phyloP scores from a whole-genome alignment of 2,329 filamentous ascomycete species.

The Alternaria alternata region DNA sequence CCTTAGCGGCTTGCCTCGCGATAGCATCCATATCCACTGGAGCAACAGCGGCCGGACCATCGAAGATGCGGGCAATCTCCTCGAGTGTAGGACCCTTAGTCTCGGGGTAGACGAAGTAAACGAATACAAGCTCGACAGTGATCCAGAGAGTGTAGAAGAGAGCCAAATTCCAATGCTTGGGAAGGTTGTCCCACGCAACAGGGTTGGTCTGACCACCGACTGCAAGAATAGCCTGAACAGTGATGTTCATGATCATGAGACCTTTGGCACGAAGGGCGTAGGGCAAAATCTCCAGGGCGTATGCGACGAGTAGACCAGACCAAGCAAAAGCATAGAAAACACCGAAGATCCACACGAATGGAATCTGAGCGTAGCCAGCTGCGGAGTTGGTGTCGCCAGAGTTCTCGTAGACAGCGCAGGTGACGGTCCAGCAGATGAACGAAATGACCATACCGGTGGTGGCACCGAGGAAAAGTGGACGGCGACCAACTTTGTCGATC shows the following conservation, averaged over 20 bases:
- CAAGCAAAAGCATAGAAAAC: conserved; percentile 65
- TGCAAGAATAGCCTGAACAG: conserved; percentile 69
- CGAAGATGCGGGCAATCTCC: conserved; percentile 73
- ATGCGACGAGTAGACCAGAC: conserved; percentile 66
- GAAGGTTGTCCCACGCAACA: conserved; percentile 67
- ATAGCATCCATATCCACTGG: conserved; percentile 34
- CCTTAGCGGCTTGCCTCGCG: conserved; percentile 28
- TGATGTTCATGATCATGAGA: conserved; percentile 67
- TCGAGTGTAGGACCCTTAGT: conserved; percentile 75
- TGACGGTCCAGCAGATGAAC: conserved; percentile 52
- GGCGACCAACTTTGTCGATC: conserved; percentile 64
- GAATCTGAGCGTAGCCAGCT: conserved; percentile 57
- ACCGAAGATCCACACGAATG: conserved; percentile 61
- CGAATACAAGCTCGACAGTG: conserved; percentile 65
- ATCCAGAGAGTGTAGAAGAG: conserved; percentile 72
- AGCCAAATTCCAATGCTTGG: conserved; percentile 67
- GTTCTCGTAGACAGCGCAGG: conserved; percentile 34
- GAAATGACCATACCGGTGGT: conserved; percentile 48
- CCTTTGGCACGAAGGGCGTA: conserved; percentile 60
- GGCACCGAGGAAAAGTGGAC: conserved; percentile 62
- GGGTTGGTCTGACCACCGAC: conserved; percentile 69
- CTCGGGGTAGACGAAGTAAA: conserved; percentile 58
- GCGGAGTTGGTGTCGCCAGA: conserved; percentile 43
- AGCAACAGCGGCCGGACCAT: conserved; percentile 64
- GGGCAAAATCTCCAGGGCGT: conserved; percentile 60